Evolutionary conservation across 768 basidiomycete genomes (phyloP).

Genomic region (Tephrocybe rancida): DNA sequence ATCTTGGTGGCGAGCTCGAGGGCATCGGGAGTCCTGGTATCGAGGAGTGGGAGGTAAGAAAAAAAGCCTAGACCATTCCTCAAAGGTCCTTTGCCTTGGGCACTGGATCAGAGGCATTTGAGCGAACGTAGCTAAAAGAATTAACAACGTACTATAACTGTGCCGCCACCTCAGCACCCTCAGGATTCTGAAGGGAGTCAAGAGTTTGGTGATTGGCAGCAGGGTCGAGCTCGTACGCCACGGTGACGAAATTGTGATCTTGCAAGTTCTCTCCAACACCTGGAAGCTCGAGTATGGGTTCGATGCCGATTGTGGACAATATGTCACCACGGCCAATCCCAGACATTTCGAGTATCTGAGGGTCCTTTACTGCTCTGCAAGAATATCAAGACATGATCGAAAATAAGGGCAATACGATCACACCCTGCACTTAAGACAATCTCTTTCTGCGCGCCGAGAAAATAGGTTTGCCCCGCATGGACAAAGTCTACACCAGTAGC

Average conservation of each 20-base stretch:
- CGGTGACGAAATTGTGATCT: conserved; percentile 7
- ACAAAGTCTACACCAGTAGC: conserved; percentile 52
- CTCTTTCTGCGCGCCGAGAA: conserved; percentile 45
- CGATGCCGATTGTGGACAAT: no score
- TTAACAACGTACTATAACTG: conserved; percentile 5
- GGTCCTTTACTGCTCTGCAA: no score
- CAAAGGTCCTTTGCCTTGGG: no score
- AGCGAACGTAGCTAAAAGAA: conserved; percentile 2
- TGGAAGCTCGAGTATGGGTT: conserved; percentile 10
- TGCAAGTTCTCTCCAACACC: conserved; percentile 23
- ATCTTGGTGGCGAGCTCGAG: conserved; percentile 19
- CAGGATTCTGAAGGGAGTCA: conserved; percentile 9
- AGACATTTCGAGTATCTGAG: no score
- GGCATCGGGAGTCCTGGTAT: conserved; percentile 18
- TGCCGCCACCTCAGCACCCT: conserved; percentile 2
- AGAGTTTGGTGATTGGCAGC: conserved; percentile 5
- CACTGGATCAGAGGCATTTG: conserved; percentile 1
- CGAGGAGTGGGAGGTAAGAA: conserved; percentile 28
- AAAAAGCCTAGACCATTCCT: conserved; percentile 11
- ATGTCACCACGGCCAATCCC: not conserved
- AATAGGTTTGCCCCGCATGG: conserved; percentile 25
- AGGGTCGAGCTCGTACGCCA: conserved; percentile 13
- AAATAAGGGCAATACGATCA: not conserved
- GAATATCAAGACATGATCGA: not conserved
- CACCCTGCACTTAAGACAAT: conserved; percentile 49